Conservation (phyloP, 2,329 filamentous ascomycete genomes). For the Fusarium sp. region DNA sequence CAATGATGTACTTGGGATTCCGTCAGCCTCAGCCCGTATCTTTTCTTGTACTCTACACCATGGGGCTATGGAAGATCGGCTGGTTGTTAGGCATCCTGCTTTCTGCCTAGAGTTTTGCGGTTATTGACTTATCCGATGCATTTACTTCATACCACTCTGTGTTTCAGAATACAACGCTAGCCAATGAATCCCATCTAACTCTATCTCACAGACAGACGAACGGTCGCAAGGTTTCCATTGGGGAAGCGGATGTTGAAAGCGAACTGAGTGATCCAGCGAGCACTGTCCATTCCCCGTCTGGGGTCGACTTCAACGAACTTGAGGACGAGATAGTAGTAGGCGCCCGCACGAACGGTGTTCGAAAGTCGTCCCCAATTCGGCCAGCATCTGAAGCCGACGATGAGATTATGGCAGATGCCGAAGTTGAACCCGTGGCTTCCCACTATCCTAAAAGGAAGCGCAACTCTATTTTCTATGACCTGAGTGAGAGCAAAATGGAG, state of each 20-base stretch:
- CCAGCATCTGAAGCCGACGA: slow-evolving; percentile 56
- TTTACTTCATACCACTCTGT: neutral
- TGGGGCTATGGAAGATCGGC: neutral
- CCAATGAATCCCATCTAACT: slow-evolving; percentile 40
- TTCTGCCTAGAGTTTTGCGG: neutral
- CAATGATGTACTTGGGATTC: neutral
- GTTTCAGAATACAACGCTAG: neutral
- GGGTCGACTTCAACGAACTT: slow-evolving; percentile 54
- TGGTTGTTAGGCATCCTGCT: neutral
- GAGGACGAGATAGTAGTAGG: slow-evolving; percentile 68
- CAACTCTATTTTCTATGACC: slow-evolving; percentile 61
- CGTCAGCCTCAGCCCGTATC: neutral
- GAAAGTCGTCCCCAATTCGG: slow-evolving; percentile 53
- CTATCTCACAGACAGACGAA: slow-evolving; percentile 45
- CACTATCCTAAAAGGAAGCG: slow-evolving; percentile 70
- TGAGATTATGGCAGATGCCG: slow-evolving; percentile 57
- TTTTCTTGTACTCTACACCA: neutral
- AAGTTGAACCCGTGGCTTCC: slow-evolving; percentile 54
- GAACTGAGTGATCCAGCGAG: slow-evolving; percentile 60
- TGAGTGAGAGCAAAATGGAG: slow-evolving; percentile 62
- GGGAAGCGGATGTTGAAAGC: slow-evolving; percentile 56
- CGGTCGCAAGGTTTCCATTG: slow-evolving; percentile 49
- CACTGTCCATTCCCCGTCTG: slow-evolving; percentile 54
- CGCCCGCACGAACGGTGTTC: slow-evolving; percentile 55
- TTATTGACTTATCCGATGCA: neutral